A percentile compares a stretch with the other conserved stretches of the same genome.
Conservation (phyloP, 2,329 filamentous ascomycete species). For the Ciborinia camelliae region DNA sequence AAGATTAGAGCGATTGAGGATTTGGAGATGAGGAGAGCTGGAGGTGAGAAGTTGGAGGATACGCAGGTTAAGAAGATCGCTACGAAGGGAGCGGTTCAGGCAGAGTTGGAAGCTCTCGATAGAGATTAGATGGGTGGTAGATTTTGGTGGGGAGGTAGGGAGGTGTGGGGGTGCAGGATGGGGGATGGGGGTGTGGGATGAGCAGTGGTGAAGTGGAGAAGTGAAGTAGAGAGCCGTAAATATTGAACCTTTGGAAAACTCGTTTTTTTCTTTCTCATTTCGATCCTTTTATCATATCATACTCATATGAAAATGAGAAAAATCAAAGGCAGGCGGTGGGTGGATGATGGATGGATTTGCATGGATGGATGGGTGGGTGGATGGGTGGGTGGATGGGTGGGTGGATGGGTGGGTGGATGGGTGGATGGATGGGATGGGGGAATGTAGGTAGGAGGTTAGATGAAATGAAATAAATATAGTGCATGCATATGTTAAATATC, state of each 20-base stretch:
- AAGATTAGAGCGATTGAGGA: slow-evolving; percentile 98
- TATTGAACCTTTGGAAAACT: slow-evolving; percentile 5
- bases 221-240: not conserved
- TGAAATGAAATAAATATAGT: too few species aligned
- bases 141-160: not conserved
- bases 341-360: not conserved
- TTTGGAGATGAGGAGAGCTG: slow-evolving; percentile 91
- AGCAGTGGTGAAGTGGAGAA: too few species aligned
- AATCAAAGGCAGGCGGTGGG: too few species aligned
- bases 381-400: not conserved
- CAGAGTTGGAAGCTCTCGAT: slow-evolving; percentile 64
- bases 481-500: too few species aligned
- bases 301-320: not conserved
- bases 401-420: not conserved
- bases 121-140: slow-evolving; percentile 19
- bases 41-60: slow-evolving; percentile 94
- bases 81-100: slow-evolving; percentile 79
- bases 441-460: too few species aligned
- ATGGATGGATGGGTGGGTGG: not conserved
- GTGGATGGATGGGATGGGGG: too few species aligned
- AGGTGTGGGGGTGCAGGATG: not conserved
- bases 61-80: slow-evolving; percentile 98
- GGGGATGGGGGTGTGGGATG: not conserved
- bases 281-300: slow-evolving; percentile 7
- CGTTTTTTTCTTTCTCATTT: too few species aligned